Evolutionary conservation across 805 yeast species (phyloP), one percentile per base, ranked within the genome.

Genomic region (Candida rishiriensis): DNA sequence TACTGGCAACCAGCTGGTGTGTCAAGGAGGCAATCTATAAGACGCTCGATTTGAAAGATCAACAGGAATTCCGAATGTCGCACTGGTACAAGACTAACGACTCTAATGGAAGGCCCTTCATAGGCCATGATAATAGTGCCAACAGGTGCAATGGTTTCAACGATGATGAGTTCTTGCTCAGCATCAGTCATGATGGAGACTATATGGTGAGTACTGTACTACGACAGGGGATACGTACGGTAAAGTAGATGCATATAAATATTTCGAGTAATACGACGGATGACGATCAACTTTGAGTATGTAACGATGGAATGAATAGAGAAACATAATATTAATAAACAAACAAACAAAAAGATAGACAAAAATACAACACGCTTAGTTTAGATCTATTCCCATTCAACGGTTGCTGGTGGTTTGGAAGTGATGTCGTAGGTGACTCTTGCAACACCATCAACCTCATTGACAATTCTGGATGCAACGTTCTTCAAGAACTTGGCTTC

Each of bases 361-460:
- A 33, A 36, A 31, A 34, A n/a, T 17, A 30, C 14, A 37, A 26
- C 10, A 45, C 21, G 39, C 21, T 11, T 15, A 35, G 26, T 28
- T 10, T 29, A 44, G 35, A 32, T 18, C 16, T 42, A 40, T 37
- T 93, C 99, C 99, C 98, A 93, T 70, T 93, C 99, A 56, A 93
- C 99, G 49, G 99, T 93, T 49, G 99, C 99, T 50, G 99, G 99
- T 46, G 99, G 99, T 74, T 93, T 93, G 49, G 97, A 89, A 49
- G 99, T 93, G 67, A 93, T 90, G 69, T 93, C 99, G 70, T 93
- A 93, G 44, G 96, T 93, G 51, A 93, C 99, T 72, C 99, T 85
- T 45, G 99, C 97, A 61, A 93, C 99, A 65, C 99, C 99, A 56
- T 85, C 88, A 50, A 93, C 99, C 75, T 93, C 99, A 69, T 93